Conservation (phyloP, 768 basidiomycete species). For the Mycena rosella region DNA sequence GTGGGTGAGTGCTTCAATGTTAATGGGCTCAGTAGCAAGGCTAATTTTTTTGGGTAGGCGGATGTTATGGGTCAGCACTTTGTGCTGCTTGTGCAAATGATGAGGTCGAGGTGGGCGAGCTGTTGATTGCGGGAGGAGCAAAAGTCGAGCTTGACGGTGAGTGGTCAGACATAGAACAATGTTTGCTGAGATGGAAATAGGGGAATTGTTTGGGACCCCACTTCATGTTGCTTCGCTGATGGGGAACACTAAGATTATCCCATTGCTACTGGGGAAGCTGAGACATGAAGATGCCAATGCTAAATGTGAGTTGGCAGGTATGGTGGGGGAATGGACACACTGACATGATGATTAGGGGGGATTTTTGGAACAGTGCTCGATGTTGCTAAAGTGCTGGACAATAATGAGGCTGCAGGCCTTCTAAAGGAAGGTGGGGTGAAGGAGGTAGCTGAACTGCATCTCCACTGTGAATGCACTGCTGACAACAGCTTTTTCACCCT, state of each 20-base stretch:
- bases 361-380: not conserved
- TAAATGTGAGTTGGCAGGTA: not conserved
- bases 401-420: not conserved
- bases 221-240: conserved; percentile 11
- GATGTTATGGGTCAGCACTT: conserved; percentile 1
- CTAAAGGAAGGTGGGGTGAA: not conserved
- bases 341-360: not conserved
- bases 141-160: not conserved
- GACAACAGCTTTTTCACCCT: not conserved
- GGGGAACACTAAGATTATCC: not conserved
- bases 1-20: not conserved
- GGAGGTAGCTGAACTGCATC: not conserved
- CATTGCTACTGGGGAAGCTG: not conserved
- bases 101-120: not conserved
- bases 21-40: not conserved
- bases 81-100: no score
- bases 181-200: not conserved
- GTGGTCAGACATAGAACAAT: not conserved
- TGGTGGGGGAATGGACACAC: not conserved
- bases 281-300: not conserved
- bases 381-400: not conserved
- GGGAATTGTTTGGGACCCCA: not conserved
- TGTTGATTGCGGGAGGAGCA: not conserved
- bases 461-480: not conserved
- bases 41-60: not conserved